Evolutionary conservation across 768 basidiomycete genomes (phyloP).

Genomic region (Phanerodontia chrysosporium): DNA sequence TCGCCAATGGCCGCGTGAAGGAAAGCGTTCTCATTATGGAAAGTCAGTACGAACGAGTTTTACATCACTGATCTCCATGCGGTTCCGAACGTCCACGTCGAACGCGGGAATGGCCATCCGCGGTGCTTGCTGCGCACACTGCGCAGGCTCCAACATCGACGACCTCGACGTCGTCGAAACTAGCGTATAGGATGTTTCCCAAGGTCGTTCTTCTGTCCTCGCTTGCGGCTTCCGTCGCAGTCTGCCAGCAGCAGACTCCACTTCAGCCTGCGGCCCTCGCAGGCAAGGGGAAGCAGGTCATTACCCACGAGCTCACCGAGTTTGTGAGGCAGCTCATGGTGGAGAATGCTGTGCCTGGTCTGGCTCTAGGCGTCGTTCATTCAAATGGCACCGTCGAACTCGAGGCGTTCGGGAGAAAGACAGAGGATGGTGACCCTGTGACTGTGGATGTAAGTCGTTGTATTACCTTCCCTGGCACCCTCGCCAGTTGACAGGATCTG

Average conservation of each 20-base stretch:
- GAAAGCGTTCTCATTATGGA: too few relatives aligned
- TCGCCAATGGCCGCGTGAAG: too few relatives aligned
- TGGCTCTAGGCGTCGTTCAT: constrained; percentile 12
- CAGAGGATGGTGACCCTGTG: constrained; percentile 7
- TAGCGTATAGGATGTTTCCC: too few relatives aligned
- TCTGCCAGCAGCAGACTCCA: neutral
- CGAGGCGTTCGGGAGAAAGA: constrained; percentile 7
- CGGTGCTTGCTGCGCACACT: too few relatives aligned
- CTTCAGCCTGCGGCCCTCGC: neutral
- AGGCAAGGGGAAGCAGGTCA: neutral
- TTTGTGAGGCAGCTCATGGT: neutral
- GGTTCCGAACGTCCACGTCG: too few relatives aligned
- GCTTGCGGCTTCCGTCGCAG: too few relatives aligned
- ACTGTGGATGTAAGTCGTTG: constrained; percentile 9
- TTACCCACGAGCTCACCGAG: constrained; percentile 5
- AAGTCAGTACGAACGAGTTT: too few relatives aligned
- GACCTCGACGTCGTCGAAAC: too few relatives aligned
- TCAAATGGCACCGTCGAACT: constrained; percentile 6
- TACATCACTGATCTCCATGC: too few relatives aligned
- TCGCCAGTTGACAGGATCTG: neutral
- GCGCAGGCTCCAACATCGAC: too few relatives aligned
- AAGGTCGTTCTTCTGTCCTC: too few relatives aligned
- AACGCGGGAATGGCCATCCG: too few relatives aligned
- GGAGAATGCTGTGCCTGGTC: constrained; percentile 7
- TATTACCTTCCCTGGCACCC: neutral